A percentile compares a stretch with the other conserved stretches of the same genome.
phyloP scores from a whole-genome alignment of 768 basidiomycete genomes.

The Boletus subparvulus region DNA sequence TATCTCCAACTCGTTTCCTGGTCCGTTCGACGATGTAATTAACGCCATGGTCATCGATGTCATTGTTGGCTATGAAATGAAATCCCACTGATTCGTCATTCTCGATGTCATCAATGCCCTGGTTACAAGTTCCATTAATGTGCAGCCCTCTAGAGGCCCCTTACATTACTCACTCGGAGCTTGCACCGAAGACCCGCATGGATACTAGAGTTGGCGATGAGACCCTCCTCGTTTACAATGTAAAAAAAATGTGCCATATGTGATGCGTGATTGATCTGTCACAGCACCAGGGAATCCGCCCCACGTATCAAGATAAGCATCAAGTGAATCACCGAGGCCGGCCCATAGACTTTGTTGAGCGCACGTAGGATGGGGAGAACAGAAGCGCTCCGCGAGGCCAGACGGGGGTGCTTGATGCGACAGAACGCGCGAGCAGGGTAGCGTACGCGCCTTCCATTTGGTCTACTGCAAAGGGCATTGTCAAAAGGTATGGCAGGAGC shows the following conservation, averaged over 20 bases:
- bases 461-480: constrained; percentile 76
- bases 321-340: constrained; percentile 84
- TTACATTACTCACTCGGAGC: constrained; percentile 45
- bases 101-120: constrained; percentile 40
- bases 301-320: constrained; percentile 73
- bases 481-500: constrained; percentile 80
- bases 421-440: constrained; percentile 63
- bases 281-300: constrained; percentile 36
- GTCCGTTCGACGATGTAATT: constrained; percentile 69
- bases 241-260: constrained; percentile 88
- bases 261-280: constrained; percentile 64
- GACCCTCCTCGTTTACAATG: constrained; percentile 72
- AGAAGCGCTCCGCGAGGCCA: constrained; percentile 33
- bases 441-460: constrained; percentile 87
- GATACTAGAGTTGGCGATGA: constrained; percentile 70
- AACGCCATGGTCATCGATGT: constrained; percentile 80
- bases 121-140: neutral
- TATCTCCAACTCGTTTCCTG: constrained; percentile 65
- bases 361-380: constrained; percentile 80
- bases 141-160: constrained; percentile 7
- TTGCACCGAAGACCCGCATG: constrained; percentile 88
- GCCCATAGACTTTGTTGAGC: constrained; percentile 75
- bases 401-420: constrained; percentile 28
- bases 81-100: constrained; percentile 77
- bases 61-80: constrained; percentile 73